A percentile compares a stretch with the other conserved stretches of the same genome.
phyloP scores from a whole-genome alignment of 225 moss, liverwort and hornwort species.

The Rhytidiadelphus loreus region DNA sequence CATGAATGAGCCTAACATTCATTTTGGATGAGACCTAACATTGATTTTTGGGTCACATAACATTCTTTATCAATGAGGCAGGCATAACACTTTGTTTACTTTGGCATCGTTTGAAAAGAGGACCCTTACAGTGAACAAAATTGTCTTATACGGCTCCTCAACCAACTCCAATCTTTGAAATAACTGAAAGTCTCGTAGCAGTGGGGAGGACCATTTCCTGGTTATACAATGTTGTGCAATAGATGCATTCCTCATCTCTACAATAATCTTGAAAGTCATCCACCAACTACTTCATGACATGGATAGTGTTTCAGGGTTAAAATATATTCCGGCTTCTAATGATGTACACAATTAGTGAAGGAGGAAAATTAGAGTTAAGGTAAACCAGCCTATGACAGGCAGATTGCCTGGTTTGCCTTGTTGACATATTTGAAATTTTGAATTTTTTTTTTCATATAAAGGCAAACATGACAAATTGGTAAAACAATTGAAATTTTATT shows the following conservation, averaged over 20 bases:
- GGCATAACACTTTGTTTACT: too few relatives aligned
- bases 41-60: background rate
- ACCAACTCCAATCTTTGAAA: background rate
- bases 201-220: fast-evolving
- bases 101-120: background rate
- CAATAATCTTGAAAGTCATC: background rate
- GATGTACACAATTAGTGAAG: background rate
- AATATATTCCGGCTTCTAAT: fast-evolving
- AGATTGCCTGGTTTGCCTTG: too few relatives aligned
- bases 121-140: fast-evolving
- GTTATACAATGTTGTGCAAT: background rate
- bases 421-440: too few relatives aligned
- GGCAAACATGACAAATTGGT: too few relatives aligned
- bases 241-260: too few relatives aligned
- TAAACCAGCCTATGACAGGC: too few relatives aligned
- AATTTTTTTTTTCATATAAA: too few relatives aligned
- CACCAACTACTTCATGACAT: fast-evolving
- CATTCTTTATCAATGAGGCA: too few relatives aligned
- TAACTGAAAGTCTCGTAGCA: background rate
- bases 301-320: fast-evolving
- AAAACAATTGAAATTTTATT: too few relatives aligned
- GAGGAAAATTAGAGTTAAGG: too few relatives aligned
- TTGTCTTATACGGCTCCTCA: background rate
- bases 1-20: too few relatives aligned
- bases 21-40: too few relatives aligned